Evolutionary conservation across 1,139 yeast genomes (phyloP).

Genomic region (Meyerozyma elateridarum): DNA sequence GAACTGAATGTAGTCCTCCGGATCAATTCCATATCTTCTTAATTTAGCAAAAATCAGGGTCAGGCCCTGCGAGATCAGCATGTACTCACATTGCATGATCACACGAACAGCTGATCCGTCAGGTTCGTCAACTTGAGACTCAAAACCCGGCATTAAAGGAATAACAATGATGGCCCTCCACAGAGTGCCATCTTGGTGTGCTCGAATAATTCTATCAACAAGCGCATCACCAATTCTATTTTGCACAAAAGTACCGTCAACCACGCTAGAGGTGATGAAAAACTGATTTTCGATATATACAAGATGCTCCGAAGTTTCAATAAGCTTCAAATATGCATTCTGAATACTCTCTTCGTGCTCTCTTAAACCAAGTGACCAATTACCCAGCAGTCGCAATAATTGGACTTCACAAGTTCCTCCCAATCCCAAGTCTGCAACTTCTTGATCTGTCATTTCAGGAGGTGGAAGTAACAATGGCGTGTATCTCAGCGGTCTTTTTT

Average conservation of each 20-base stretch:
- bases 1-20: slow-evolving; percentile 88
- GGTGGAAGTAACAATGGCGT: slow-evolving; percentile 94
- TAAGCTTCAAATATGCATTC: slow-evolving; percentile 83
- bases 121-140: slow-evolving; percentile 86
- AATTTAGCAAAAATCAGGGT: slow-evolving; percentile 86
- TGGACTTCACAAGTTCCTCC: slow-evolving; percentile 92
- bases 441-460: slow-evolving; percentile 73
- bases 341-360: slow-evolving; percentile 88
- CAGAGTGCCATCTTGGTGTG: slow-evolving; percentile 65
- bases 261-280: slow-evolving; percentile 80
- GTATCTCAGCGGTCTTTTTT: slow-evolving; percentile 88
- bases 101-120: slow-evolving; percentile 93
- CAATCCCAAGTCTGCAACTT: slow-evolving; percentile 57
- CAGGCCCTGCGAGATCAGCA: slow-evolving; percentile 88
- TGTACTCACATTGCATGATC: slow-evolving; percentile 94
- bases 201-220: slow-evolving; percentile 88
- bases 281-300: slow-evolving; percentile 94
- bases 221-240: slow-evolving; percentile 94
- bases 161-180: slow-evolving; percentile 93
- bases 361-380: slow-evolving; percentile 87
- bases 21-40: slow-evolving; percentile 73
- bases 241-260: slow-evolving; percentile 81
- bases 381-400: slow-evolving; percentile 79
- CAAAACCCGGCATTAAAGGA: slow-evolving; percentile 98
- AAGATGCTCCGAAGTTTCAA: slow-evolving; percentile 89